phyloP scores from a whole-genome alignment of 108 stramenopile species.

The Thalassiosira profunda region DNA sequence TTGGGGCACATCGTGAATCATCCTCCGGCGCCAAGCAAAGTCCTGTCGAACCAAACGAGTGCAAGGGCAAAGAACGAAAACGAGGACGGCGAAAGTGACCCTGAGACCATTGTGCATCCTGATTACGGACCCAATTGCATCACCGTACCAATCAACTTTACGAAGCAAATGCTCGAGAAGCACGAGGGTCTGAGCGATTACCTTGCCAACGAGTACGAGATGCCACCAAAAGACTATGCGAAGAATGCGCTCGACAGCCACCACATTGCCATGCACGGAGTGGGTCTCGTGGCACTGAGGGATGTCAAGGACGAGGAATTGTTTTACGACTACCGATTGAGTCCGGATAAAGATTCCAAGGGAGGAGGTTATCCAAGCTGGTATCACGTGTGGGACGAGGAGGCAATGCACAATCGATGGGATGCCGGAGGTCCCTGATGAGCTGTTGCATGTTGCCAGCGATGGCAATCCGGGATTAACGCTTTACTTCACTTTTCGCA shows the following conservation, averaged over 20 bases:
- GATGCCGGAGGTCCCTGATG: neutral
- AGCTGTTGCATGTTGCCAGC: neutral
- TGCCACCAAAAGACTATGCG: conserved; percentile 49
- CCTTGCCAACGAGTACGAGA: conserved; percentile 84
- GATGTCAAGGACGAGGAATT: conserved; percentile 86
- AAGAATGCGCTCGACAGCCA: conserved; percentile 57
- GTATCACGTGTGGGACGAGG: conserved; percentile 63
- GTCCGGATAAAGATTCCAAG: conserved; percentile 19
- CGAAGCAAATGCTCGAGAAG: conserved; percentile 49
- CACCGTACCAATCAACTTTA: conserved; percentile 76
- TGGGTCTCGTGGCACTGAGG: conserved; percentile 66
- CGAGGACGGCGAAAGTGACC: too few species aligned
- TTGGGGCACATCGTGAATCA: conserved; percentile 88
- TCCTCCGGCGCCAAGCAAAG: conserved; percentile 44
- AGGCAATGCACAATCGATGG: conserved; percentile 44
- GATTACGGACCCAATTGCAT: conserved; percentile 59
- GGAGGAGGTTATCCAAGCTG: conserved; percentile 53
- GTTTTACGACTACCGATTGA: conserved; percentile 84
- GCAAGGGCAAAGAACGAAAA: neutral
- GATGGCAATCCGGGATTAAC: neutral
- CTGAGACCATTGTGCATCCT: neutral
- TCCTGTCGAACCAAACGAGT: neutral
- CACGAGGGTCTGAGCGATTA: conserved; percentile 26
- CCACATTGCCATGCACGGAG: conserved; percentile 75
- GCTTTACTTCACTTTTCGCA: too few species aligned